Evolutionary conservation across 164 flowering plant genomes (phyloP).

Genomic region (Stephania cephalantha): DNA sequence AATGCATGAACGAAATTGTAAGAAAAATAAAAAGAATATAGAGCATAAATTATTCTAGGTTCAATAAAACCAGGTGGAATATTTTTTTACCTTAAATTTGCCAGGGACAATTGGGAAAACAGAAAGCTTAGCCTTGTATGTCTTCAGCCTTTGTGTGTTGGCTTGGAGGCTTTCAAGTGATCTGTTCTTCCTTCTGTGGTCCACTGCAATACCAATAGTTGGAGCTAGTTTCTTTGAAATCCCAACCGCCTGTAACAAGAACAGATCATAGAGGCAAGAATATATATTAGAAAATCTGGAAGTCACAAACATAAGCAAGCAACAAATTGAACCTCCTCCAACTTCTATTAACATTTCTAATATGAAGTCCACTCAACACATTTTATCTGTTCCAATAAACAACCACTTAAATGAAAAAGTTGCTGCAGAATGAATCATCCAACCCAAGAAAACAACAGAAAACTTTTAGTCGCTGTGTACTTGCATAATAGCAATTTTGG

Average conservation of each 20-base stretch:
- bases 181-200: conserved; percentile 65
- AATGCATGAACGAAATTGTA: background rate
- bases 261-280: background rate
- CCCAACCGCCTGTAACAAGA: conserved; percentile 50
- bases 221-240: conserved; percentile 77
- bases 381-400: no score
- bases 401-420: no score
- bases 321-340: background rate
- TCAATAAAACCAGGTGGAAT: background rate
- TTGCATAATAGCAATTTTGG: no score
- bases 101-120: conserved; percentile 73
- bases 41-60: background rate
- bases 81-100: conserved; percentile 51
- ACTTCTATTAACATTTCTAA: no score
- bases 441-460: no score
- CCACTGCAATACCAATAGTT: conserved; percentile 75
- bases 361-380: no score
- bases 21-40: background rate
- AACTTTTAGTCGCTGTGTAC: no score
- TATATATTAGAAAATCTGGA: background rate
- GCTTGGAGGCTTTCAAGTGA: conserved; percentile 69
- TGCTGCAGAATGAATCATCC: no score
- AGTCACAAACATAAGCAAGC: background rate
- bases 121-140: conserved; percentile 79
- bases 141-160: conserved; percentile 75